Base-by-base conservation (phyloP, 345 rosid genomes). In the Trapa bicornis region DNA sequence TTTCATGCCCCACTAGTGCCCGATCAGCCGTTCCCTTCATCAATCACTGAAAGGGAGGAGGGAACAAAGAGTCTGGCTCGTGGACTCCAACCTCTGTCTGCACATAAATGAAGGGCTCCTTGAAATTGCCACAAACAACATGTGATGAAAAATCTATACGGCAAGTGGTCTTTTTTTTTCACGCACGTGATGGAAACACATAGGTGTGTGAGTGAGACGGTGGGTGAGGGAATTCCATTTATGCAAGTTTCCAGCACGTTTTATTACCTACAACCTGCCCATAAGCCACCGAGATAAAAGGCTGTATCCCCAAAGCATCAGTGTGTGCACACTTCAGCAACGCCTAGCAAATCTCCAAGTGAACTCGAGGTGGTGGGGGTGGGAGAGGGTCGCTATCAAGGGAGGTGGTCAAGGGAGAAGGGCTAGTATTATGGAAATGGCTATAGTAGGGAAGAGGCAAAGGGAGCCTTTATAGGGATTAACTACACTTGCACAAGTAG, bases 381-480 rank as follows among this genome's bases (percentile, higher is more conserved):
- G 56, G 56, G 56, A 29, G 6, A 50, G 56, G 56, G 56, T 50
- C 56, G 22, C 6, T 50, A 29, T 50, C 56, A 16, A 45, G 48
- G 48, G 11, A 6, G 48, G 13, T 45, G 12, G 48, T 6, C 12
- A 13, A 45, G 22, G 13, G 48, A 45, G 48, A 41, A 41, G 43
- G 43, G 43, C 43, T 41, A 41, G 7, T 8, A 41, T 4, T 41
- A 41, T 3, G 2, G 2, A 0, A 2, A 45, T 60, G 58, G 58
- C 72, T 62, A 69, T 37, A 61, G 16, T 61, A 53, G 67, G 72
- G 72, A 47, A 60, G 64, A 22, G 32, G 36, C n/a, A 36, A 47
- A 68, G 73, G 43, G 69, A 63, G 37, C 58, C 84, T 76, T 78
- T 78, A 48, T 4, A 5, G 65, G 58, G 68, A 70, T 74, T 68